Conservation (phyloP, 495 filamentous ascomycete species). For the Collariella sp. region DNA sequence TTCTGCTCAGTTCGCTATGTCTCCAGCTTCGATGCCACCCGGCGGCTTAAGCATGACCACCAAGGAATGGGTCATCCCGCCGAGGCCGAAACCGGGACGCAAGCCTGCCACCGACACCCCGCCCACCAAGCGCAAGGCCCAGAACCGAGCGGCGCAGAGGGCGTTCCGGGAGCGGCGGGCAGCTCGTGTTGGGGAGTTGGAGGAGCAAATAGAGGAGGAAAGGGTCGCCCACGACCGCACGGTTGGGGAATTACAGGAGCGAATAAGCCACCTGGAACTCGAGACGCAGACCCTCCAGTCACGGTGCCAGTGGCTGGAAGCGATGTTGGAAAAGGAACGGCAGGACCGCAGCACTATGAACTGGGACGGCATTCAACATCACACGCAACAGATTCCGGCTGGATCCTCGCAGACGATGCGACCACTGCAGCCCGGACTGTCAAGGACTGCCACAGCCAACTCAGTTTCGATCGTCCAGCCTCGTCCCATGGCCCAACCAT, state of each 20-base stretch:
- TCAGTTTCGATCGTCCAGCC: slow-evolving; percentile 18
- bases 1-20: slow-evolving; percentile 19
- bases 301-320: slow-evolving; percentile 36
- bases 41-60: slow-evolving; percentile 49
- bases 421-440: slow-evolving; percentile 13
- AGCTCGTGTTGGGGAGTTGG: slow-evolving; percentile 74
- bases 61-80: slow-evolving; percentile 83
- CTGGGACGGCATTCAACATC: slow-evolving; percentile 18
- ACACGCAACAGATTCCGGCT: background rate
- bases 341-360: slow-evolving; percentile 17
- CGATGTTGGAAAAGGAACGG: slow-evolving; percentile 36
- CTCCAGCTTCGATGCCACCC: slow-evolving; percentile 11
- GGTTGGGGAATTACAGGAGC: slow-evolving; percentile 39
- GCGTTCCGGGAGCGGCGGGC: slow-evolving; percentile 84
- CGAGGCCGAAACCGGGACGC: slow-evolving; percentile 83
- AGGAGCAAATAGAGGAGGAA: slow-evolving; percentile 67
- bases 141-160: slow-evolving; percentile 87
- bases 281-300: slow-evolving; percentile 39
- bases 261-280: slow-evolving; percentile 36
- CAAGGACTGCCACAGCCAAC: slow-evolving; percentile 2
- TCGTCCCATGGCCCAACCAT: slow-evolving; percentile 26
- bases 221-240: slow-evolving; percentile 40
- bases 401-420: slow-evolving; percentile 16
- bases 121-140: slow-evolving; percentile 83
- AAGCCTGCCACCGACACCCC: slow-evolving; percentile 89